Base-by-base conservation (phyloP, 2,329 filamentous ascomycete species). In the Colletotrichum neosansevieriae region DNA sequence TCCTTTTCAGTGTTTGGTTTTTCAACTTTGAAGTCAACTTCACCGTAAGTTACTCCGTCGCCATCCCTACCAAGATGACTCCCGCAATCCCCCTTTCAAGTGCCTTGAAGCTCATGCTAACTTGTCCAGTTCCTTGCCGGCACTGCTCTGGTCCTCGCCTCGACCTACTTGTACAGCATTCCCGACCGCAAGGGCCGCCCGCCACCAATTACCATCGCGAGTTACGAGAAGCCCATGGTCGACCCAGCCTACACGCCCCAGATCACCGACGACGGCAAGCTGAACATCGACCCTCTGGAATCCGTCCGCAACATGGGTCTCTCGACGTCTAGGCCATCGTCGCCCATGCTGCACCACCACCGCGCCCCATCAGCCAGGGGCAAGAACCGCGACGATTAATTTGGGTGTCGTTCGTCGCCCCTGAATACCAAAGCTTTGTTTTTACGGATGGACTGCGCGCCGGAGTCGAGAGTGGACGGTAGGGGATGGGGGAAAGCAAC, bases 161-260 rank as follows among this genome's bases (percentile, higher is more conserved):
- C 94, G 3, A 97, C 94, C 2, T 98, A 94, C 77, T 84, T 98
- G 15, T 98, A 97, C 82, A 94, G 89, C 69, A 86, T 87, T 6
- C 86, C 89, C 1, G 88, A 94, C 71, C 82, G 85, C 19, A 84
- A 87, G 62, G 81, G 84, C 61, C 87, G 89, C 15, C 89, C 92
- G 21, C 83, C 88, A 0, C 88, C 91, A 0, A 89, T 93, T 74
- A 87, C 82, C 71, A 90, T 94, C 69, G 91, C 90, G 53, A 88
- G 84, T 71, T 94, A 92, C 75, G 94, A 97, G 77, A 96, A 97
- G 80, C 88, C 89, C 2, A 85, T 85, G 12, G 86, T 90, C 45
- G 88, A 88, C 63, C 79, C 75, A 13, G 72, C 75, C 36, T 75
- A 78, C n/a, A 86, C 84, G 0, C 79, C 81, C 3, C 76, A 74